Base-by-base conservation (phyloP, 805 yeast species). In the Kodamaea kakaduensis region DNA sequence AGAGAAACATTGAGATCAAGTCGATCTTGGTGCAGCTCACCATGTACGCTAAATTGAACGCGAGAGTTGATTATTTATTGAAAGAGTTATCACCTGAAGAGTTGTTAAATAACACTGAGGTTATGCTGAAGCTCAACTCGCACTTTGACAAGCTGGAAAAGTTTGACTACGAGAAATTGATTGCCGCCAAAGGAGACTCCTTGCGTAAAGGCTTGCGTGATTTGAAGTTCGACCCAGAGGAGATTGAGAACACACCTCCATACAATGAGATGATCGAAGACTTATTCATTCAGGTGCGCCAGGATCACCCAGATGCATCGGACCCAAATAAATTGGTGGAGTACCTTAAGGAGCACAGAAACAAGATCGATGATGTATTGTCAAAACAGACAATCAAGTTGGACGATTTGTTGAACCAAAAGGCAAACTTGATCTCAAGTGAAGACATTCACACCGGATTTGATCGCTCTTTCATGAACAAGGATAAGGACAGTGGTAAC, bases 261-360 rank as follows among this genome's bases (percentile, higher is more conserved):
- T 89, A 85, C 54, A 84, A 82, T 53, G 97, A 88, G 51, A 89
- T 90, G 97, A 78, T 90, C 32, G 95, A 84, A 56, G 95, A 87
- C 56, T 69, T 94, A 48, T 74, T 90, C 47, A 73, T 73, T n/a
- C 96, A 87, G 54, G 67, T 89, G 44, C 74, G 69, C 31, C 73
- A 69, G 12, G 93, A 86, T 48, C 72, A 69, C 14, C 64, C 65
- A 17, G 73, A 75, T 34, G 72, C 74, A 3, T 53, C 58, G 3
- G 56, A 64, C 34, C 47, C 58, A 6, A 65, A 59, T 1, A 56
- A 56, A 21, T 50, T 66, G 24, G 47, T 67, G 10, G 53, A 64
- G 16, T 57, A 59, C 37, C 66, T 72, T 55, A 53, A 62, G 37
- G 77, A 69, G 35, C 97, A 90, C 61, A 69, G 86, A 39, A 61